Conservation (phyloP, 2,329 filamentous ascomycete species). For the Sporothrix schenckii region DNA sequence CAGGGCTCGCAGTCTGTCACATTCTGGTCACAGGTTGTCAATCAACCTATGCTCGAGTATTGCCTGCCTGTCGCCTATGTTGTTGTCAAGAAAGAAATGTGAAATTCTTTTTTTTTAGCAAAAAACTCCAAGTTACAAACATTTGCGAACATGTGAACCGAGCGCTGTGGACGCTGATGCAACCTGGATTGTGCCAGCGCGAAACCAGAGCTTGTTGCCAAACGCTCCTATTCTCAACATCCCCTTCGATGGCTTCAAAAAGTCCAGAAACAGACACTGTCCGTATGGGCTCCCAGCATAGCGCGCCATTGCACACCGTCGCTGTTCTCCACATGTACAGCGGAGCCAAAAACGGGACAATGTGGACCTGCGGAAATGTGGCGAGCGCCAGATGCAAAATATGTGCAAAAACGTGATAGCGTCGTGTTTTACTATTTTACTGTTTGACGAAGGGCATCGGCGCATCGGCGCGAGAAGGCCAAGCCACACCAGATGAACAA, state of each 20-base stretch:
- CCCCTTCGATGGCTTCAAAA: not conserved
- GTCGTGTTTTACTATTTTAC: constrained; percentile 7
- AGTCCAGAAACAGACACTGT: too few relatives aligned
- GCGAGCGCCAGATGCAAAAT: not conserved
- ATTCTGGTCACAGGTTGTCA: constrained; percentile 10
- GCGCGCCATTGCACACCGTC: too few relatives aligned
- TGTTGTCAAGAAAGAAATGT: too few relatives aligned
- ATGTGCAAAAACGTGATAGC: constrained; percentile 17
- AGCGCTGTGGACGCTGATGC: constrained; percentile 2
- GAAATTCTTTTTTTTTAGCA: too few relatives aligned
- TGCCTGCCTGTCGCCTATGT: too few relatives aligned
- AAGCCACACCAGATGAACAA: not conserved
- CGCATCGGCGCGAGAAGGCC: constrained; percentile 9
- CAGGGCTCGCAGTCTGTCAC: not conserved
- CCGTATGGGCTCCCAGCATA: too few relatives aligned
- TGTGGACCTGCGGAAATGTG: not conserved
- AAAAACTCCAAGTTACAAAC: too few relatives aligned
- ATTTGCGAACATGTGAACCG: constrained; percentile 14
- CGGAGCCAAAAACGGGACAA: not conserved
- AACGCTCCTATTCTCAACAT: not conserved
- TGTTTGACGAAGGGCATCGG: not conserved
- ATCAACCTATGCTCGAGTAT: not conserved
- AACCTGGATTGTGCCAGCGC: constrained; percentile 16
- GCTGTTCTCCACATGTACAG: not conserved
- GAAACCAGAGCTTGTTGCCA: not conserved